Evolutionary conservation across 169 alveolate species (phyloP), one percentile per base, ranked within the genome.

Genomic region (Perkinsus marinus): DNA sequence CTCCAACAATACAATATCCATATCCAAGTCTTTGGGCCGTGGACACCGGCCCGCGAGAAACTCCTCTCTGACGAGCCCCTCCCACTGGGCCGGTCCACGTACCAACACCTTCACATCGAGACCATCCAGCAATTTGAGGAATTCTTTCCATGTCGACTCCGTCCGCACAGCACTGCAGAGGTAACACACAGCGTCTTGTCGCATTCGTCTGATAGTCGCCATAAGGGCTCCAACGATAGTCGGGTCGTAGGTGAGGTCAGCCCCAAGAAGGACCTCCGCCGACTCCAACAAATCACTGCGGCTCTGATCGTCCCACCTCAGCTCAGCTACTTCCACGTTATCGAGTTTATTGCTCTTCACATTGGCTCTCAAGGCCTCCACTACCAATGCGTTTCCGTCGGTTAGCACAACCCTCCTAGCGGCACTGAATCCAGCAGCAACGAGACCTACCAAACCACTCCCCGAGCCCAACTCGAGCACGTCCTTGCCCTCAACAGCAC

Each of bases 401-500:
- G 93, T 92, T 3, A 92, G 90, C 5, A 36, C 10, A 17, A 92
- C 92, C 0, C n/a, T 19, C 0, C 90, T 9, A 26, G 68, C 93
- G 34, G 90, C 47, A 39, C 39, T 0, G 19, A 36, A 36, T 39
- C 79, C 79, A 0, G 89, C 92, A 16, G 79, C 57, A 30, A 38
- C 90, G 39, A 92, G 34, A 0, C 93, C 93, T 0, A 92, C 93
- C 0, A 92, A 68, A 30, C 93, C 93, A 26, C 93, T 92, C 39
- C 93, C 93, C 19, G 93, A 89, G 37, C 93, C 93, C 39, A 92
- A 92, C 39, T 92, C 93, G 22, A 92, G 92, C 22, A 92, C 92
- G 37, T 26, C 34, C 22, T 57, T 57, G 79, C 79, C 79, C 22
- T 57, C 34, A 16, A 57, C 79, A 13, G 22, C 79, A 2, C 36